Evolutionary conservation across 2,329 filamentous ascomycete species (phyloP).

Genomic region (Sclerotinia spermophila): DNA sequence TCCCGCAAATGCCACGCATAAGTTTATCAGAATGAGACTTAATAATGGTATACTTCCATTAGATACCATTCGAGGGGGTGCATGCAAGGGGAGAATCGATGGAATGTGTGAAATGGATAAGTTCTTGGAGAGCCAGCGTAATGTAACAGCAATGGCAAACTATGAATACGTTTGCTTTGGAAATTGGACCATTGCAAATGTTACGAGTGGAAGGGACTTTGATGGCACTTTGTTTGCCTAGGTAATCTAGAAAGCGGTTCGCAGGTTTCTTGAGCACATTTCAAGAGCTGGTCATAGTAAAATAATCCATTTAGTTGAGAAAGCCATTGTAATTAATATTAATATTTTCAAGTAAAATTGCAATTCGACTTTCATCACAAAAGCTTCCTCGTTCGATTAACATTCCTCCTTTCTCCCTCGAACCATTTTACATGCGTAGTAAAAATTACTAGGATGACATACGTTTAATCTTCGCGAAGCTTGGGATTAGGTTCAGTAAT

Average conservation of each 20-base stretch:
- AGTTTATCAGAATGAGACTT: constrained; percentile 48
- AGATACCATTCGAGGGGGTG: constrained; percentile 46
- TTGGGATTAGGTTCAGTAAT: not conserved
- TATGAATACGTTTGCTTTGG: constrained; percentile 21
- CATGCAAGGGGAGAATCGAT: constrained; percentile 43
- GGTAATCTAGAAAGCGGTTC: not conserved
- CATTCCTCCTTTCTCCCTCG: not conserved
- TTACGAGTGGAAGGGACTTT: constrained; percentile 15
- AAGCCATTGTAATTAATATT: not conserved
- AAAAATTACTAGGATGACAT: too few species aligned
- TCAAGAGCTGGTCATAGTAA: not conserved
- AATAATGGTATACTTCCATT: constrained; percentile 49
- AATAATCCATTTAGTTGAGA: not conserved
- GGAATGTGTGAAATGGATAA: constrained; percentile 44
- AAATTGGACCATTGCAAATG: constrained; percentile 7
- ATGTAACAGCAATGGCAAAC: constrained; percentile 17
- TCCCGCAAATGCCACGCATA: constrained; percentile 41
- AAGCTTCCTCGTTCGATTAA: not conserved
- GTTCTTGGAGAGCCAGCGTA: constrained; percentile 37
- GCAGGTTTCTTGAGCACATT: not conserved
- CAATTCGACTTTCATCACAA: not conserved
- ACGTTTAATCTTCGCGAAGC: not conserved
- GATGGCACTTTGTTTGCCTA: constrained; percentile 16
- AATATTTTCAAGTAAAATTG: not conserved
- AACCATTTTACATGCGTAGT: not conserved